Percentiles rank a stretch among this genome's conserved stretches.
Conservation (phyloP, 106 monocot genomes). For the Dendrobium huoshanense region DNA sequence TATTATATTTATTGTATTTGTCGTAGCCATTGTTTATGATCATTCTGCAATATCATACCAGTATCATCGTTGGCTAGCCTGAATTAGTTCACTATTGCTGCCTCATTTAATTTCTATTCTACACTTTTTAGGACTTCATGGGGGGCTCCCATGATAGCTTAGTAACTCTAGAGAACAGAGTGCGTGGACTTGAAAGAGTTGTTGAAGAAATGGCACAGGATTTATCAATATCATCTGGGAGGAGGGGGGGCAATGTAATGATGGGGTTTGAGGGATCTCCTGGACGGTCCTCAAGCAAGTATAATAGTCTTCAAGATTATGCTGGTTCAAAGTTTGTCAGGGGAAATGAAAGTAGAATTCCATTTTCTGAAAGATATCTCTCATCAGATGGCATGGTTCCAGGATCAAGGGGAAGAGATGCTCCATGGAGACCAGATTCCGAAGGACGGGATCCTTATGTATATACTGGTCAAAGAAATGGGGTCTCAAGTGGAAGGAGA, state of each 20-base stretch:
- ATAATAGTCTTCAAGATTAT: constrained; percentile 63
- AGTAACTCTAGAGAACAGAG: constrained; percentile 87
- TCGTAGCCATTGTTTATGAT: background rate
- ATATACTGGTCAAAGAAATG: constrained; percentile 47
- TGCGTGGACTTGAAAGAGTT: constrained; percentile 83
- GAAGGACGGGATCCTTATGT: constrained; percentile 56
- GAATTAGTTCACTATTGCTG: background rate
- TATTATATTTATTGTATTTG: background rate
- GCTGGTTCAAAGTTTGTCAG: constrained; percentile 58
- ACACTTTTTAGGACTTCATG: constrained; percentile 79
- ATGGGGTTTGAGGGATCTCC: constrained; percentile 71
- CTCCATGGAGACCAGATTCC: constrained; percentile 64
- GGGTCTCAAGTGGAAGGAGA: constrained; percentile 35
- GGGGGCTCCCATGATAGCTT: constrained; percentile 95
- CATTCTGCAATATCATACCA: background rate
- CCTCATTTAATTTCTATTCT: background rate
- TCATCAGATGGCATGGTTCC: constrained; percentile 40
- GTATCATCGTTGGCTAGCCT: background rate
- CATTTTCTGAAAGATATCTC: constrained; percentile 63
- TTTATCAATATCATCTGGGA: constrained; percentile 55
- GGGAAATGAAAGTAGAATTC: constrained; percentile 34
- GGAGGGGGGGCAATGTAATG: constrained; percentile 52
- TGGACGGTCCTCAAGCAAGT: constrained; percentile 61
- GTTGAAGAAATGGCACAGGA: constrained; percentile 94
- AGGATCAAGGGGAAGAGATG: constrained; percentile 51